Conservation (phyloP, 257 asterid genomes). For the Gentiana dahurica region DNA sequence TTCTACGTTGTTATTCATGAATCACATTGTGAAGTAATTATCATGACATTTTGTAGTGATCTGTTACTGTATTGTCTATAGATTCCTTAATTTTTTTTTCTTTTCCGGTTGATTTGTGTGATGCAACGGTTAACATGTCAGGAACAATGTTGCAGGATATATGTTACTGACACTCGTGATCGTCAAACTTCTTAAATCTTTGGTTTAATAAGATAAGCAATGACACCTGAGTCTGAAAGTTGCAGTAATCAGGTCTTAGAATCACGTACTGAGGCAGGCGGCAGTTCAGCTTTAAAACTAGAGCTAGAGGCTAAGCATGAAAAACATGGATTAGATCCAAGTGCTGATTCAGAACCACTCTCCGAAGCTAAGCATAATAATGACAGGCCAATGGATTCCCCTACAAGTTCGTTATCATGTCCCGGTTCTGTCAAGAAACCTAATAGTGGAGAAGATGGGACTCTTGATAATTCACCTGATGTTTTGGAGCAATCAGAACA, state of each 20-base stretch:
- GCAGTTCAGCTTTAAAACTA: background rate
- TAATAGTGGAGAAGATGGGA: conserved; percentile 4
- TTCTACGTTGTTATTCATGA: background rate
- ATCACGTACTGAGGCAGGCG: background rate
- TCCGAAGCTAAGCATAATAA: too few species aligned
- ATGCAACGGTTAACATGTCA: background rate
- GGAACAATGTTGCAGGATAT: conserved; percentile 4
- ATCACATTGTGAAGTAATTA: background rate
- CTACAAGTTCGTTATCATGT: conserved; percentile 25
- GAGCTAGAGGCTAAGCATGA: background rate
- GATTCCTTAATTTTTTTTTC: background rate
- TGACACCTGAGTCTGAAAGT: conserved; percentile 31
- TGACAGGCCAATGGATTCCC: conserved; percentile 1
- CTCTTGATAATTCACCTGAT: conserved; percentile 6
- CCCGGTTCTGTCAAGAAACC: conserved; percentile 16
- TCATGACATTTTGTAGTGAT: background rate
- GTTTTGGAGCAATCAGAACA: conserved; percentile 15
- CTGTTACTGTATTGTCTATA: background rate
- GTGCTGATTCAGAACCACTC: background rate
- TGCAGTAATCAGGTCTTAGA: conserved; percentile 12
- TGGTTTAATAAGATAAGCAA: conserved; percentile 10
- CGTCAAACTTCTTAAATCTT: conserved; percentile 5
- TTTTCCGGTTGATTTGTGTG: background rate
- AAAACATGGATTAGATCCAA: background rate
- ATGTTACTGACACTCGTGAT: conserved; percentile 1